Base-by-base conservation (phyloP, 305 asterid species). In the Withania somnifera region DNA sequence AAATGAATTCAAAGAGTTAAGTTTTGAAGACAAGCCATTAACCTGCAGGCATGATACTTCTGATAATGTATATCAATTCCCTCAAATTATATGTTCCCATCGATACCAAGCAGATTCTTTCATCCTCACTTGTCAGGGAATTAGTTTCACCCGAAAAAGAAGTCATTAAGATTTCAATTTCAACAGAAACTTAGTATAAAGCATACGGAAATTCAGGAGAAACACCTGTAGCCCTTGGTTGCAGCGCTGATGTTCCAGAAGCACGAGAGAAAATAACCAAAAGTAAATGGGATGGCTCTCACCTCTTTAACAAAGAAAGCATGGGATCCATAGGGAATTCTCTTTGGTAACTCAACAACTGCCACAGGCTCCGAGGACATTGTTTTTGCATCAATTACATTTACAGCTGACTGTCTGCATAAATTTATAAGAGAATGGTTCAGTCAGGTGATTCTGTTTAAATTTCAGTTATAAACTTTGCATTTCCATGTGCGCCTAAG, bases 271-370 rank as follows among this genome's bases (percentile, higher is more conserved):
- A 15, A 3, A 47, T 3, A 14, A 30, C 14, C 17, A 11, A 61
- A 28, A 61, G 42, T 15, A 32, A 73, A 24, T 1, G 58, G 14
- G 14, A 47, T 28, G 58, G 84, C 91, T 7, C 90, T 61, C 63
- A 93, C 99, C 97, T 94, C 97, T 28, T 94, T 89, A 82, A 96
- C 97, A 58, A 96, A 96, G 86, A 96, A 91, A 83, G 99, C 99
- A 82, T 96, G 98, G 88, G 94, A 96, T 38, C 98, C 98, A 45
- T 88, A 93, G 4, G 99, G 99, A 83, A 96, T 98, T 90, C 99
- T 85, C 68, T 82, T 88, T 40, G 98, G 98, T 42, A 96, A 90
- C 71, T 96, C 97, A 80, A 94, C 91, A 15, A 91, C 90, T 9
- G 99, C 98, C 69, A 96, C 96, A 22, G 97, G 98, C 84, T 94